Base-by-base conservation (phyloP, 805 yeast species). In the Scheffersomyces stipitis region DNA sequence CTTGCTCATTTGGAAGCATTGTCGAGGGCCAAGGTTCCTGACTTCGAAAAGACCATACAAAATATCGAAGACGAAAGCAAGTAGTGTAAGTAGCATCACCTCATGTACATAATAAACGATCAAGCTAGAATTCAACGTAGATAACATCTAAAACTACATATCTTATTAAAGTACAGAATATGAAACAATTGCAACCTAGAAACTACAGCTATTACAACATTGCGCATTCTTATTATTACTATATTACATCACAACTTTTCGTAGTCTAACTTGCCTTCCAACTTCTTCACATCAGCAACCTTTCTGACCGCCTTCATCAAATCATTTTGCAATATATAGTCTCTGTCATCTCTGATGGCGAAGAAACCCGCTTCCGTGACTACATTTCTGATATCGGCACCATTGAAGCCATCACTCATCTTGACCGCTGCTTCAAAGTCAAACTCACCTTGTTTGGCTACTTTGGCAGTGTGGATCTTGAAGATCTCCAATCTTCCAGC, bases 381-480 rank as follows among this genome's bases (percentile, higher is more conserved):
- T 41, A 93, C 96, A 60, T 91, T 91, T 64, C 99, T 81, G 52
- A 91, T 83, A 75, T 91, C 99, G 4, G 98, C 98, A 71, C 99
- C 99, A 65, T 91, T 91, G 69, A 93, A 93, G 2, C 98, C 98
- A 66, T 91, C 99, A 63, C 95, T 85, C 98, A 93, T 93, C 70
- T 93, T 93, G 27, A 91, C 98, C 24, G 88, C 85, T 12, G 96
- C 95, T 68, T 93, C 98, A 54, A 87, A 89, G 69, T 93, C 99
- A 62, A 93, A 86, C 50, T 93, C 98, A 46, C 99, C 99, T 46
- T 81, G 84, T 59, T 91, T 91, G 41, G 84, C 76, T 29, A 91
- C 93, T 40, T 82, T 79, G 14, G 87, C 63, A 1, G 96, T 80
- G 64, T 91, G 98, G 57, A 91, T 93, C 67, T 91, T 93, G 71